Evolutionary conservation across 805 yeast genomes (phyloP).

Genomic region (Ogataea pini): DNA sequence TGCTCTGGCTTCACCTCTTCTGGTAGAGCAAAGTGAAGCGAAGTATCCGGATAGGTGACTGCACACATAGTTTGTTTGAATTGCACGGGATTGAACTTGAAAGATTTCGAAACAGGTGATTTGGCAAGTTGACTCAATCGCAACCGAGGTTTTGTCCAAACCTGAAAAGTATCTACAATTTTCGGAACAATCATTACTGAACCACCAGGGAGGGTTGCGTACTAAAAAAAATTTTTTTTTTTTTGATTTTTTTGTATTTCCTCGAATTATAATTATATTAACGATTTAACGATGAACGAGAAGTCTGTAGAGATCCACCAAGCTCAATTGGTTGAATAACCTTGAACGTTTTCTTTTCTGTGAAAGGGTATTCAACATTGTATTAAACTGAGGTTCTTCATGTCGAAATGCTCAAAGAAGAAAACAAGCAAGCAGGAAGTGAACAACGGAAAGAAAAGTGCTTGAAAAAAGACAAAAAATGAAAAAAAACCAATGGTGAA

Average conservation of each 20-base stretch:
- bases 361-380: slow-evolving; percentile 13
- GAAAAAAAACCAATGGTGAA: slow-evolving; percentile 2
- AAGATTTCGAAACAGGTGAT: not conserved
- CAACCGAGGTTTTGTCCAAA: not conserved
- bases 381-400: slow-evolving; percentile 6
- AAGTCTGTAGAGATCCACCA: not conserved
- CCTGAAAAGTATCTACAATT: not conserved
- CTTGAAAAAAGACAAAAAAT: not conserved
- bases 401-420: slow-evolving; percentile 10
- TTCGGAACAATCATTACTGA: not conserved
- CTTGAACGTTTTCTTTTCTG: slow-evolving; percentile 7
- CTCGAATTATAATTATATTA: slow-evolving; percentile 1
- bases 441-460: slow-evolving; percentile 2
- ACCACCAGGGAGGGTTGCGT: not conserved
- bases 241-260: not conserved
- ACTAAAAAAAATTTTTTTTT: slow-evolving; percentile 1
- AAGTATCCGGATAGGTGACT: slow-evolving; percentile 29
- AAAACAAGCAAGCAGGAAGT: slow-evolving; percentile 7
- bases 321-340: not conserved
- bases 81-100: not conserved
- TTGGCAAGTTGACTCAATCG: slow-evolving; percentile 1
- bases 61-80: not conserved
- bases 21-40: slow-evolving; percentile 50
- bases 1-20: slow-evolving; percentile 66
- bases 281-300: not conserved